Evolutionary conservation across 208 protist species (phyloP).

Genomic region (Acanthamoeba castellanii): DNA sequence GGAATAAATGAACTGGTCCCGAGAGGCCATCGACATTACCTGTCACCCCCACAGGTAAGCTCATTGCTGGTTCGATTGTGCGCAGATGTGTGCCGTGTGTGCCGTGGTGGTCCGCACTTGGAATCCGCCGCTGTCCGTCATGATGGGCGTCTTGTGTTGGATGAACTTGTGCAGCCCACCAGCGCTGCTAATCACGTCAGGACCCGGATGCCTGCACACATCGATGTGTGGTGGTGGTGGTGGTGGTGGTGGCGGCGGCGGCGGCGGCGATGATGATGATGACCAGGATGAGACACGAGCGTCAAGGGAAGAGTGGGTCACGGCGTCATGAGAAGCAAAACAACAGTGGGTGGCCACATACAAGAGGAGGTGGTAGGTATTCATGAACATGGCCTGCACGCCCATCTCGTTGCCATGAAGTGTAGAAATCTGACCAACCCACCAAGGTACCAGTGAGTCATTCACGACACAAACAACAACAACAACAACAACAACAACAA

Average conservation of each 20-base stretch:
- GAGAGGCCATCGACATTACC: slow-evolving; percentile 68
- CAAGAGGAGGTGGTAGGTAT: slow-evolving; percentile 84
- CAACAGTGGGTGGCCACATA: background rate
- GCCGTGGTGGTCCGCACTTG: slow-evolving; percentile 69
- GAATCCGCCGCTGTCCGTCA: slow-evolving; percentile 84
- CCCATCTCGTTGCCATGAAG: slow-evolving; percentile 50
- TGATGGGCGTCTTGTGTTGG: slow-evolving; percentile 80
- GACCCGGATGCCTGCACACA: slow-evolving; percentile 68
- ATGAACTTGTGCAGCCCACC: slow-evolving; percentile 85
- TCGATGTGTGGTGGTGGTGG: too few species aligned
- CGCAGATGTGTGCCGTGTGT: background rate
- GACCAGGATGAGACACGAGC: background rate
- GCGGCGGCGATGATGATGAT: background rate
- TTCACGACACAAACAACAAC: background rate
- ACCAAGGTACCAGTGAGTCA: background rate
- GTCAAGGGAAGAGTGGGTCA: background rate
- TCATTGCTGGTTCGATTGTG: too few species aligned
- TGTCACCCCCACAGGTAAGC: background rate
- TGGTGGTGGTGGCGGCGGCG: too few species aligned
- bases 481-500: background rate
- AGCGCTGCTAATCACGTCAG: slow-evolving; percentile 62
- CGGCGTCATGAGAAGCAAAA: too few species aligned
- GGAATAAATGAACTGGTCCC: slow-evolving; percentile 49
- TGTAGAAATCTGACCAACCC: slow-evolving; percentile 32
- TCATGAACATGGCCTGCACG: slow-evolving; percentile 82